A percentile compares a stretch with the other conserved stretches of the same genome.
Conservation (phyloP, 768 basidiomycete species). For the Termitomyces sp. region DNA sequence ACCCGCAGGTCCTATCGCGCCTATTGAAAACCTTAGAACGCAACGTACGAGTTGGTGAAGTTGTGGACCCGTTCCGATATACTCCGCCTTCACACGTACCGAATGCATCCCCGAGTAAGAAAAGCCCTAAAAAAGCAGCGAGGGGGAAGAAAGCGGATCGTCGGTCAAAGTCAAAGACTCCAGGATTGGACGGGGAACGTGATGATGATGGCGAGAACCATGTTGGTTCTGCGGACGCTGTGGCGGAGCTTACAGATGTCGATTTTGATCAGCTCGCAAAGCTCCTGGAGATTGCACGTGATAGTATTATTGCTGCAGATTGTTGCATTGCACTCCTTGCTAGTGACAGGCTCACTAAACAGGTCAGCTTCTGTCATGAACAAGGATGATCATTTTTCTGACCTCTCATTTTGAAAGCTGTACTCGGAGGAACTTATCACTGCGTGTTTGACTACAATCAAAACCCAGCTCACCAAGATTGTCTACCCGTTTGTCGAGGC, state of each 20-base stretch:
- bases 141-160: slow-evolving; percentile 36
- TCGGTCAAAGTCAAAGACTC: slow-evolving; percentile 44
- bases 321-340: slow-evolving; percentile 77
- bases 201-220: slow-evolving; percentile 27
- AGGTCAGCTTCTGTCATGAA: slow-evolving; percentile 42
- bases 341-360: slow-evolving; percentile 79
- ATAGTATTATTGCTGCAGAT: slow-evolving; percentile 81
- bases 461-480: slow-evolving; percentile 74
- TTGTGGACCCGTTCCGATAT: slow-evolving; percentile 64
- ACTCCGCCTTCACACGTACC: slow-evolving; percentile 19
- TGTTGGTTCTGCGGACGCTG: slow-evolving; percentile 16
- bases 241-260: slow-evolving; percentile 35
- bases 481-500: slow-evolving; percentile 88
- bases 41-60: slow-evolving; percentile 73
- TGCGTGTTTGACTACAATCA: slow-evolving; percentile 69
- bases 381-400: background rate
- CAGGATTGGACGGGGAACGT: slow-evolving; percentile 28
- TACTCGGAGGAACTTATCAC: slow-evolving; percentile 95
- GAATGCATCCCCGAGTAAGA: slow-evolving; percentile 48
- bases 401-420: slow-evolving; percentile 41
- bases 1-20: slow-evolving; percentile 56
- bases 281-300: slow-evolving; percentile 58
- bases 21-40: slow-evolving; percentile 78
- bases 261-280: slow-evolving; percentile 49
- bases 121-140: slow-evolving; percentile 36